Base-by-base conservation (phyloP, 1,139 yeast species). In the Tardiomyces blankii region DNA sequence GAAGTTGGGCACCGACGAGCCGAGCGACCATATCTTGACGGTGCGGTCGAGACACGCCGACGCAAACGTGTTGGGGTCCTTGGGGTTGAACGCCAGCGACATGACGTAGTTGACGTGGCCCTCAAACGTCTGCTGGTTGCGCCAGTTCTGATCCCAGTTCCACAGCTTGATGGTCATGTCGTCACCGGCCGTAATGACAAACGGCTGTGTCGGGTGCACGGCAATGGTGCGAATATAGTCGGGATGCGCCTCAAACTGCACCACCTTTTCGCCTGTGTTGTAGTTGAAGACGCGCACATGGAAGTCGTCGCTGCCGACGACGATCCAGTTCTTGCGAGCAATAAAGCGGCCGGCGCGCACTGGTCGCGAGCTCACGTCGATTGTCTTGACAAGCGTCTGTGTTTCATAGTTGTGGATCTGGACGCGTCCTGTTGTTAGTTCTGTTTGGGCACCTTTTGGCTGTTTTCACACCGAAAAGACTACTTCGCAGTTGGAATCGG, bases 91-190 rank as follows among this genome's bases (percentile, higher is more conserved):
- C 45, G 91, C 88, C 46, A 91, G 80, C 50, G 88, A 78, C 96
- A 91, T 89, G 48, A 91, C 91, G 66, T 84, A 91, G 67, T 91
- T 96, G 63, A 81, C 87, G 65, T 91, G 99, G 48, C 98, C 97
- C 66, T 87, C 95, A 63, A 85, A 93, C 38, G 82, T 78, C 65
- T 86, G 96, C 63, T 87, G 91, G 58, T 83, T 69, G 57, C 78
- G 78, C 98, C 98, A 93, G 61, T 77, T 78, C 62, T 79, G 78
- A 46, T 91, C 97, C 97, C 97, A 91, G 67, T 93, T 88, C 97
- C 98, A 91, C 63, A 89, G 74, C 67, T 82, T 88, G 62, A 93
- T 78, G 40, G 94, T 77, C 70, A 85, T 78, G 65, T 91, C 98
- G 67, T 91, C 98, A 45, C 94, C 82, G 44, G 91, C 86, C 4